Evolutionary conservation across 148 eudicot genomes (phyloP), one percentile per base, ranked within the genome.

Genomic region (Diospyros kaki): DNA sequence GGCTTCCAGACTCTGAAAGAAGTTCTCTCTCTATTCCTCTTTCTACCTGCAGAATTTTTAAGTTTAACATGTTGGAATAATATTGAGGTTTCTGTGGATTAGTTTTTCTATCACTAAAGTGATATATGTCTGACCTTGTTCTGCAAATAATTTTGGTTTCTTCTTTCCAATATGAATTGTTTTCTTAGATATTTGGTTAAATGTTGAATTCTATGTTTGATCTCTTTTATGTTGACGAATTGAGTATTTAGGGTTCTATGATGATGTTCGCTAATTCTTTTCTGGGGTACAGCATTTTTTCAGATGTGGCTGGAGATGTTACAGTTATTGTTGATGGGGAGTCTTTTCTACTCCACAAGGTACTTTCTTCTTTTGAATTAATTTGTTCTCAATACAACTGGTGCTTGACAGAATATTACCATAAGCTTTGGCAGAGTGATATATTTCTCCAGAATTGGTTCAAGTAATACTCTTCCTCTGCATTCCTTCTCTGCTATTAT

Each of bases 291-390:
- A 91, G 92, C 17, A 91, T 91, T 60, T 91, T 91, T 74, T 82
- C 86, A 62, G 96, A 91, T 74, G 87, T 90, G 76, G 89, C 90
- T 67, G 90, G 92, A 64, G 95, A 90, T 75, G 82, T 90, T 70
- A 87, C 90, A 12, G 39, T 90, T n/a, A 55, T 84, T 28, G 88
- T 91, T 39, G 84, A 85, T 79, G 89, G 88, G 69, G 86, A 87
- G 72, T 87, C 92, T 43, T 89, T 87, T 81, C 86, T 88, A 61
- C 85, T 91, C 52, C 96, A 91, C 80, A 88, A 90, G 94, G 91
- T 90, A 75, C 9, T 18, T 39, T 74, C 56, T 61, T 71, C 59
- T 51, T 17, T 56, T 28, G 66, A 39, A 42, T 17, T 13, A 54
- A 51, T 71, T 71, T 71, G 65, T 58, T 58, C 58, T 38, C 3